Conservation (phyloP, 75 land plant genomes). For the Ceratopteris richardii region DNA sequence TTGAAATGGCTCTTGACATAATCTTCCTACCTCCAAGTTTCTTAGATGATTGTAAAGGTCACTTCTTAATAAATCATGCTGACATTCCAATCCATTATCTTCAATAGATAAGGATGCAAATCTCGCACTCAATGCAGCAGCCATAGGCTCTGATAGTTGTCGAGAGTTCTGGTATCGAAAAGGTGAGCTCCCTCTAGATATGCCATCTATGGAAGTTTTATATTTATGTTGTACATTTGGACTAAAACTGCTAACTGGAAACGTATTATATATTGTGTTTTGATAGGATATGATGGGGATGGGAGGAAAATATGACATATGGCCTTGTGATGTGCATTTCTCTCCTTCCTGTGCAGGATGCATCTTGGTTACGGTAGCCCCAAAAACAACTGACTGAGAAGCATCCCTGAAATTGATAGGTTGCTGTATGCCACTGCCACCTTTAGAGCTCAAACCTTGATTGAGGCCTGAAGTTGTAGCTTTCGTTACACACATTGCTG, state of each 20-base stretch:
- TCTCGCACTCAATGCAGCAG: conserved; percentile 3
- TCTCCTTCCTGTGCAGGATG: background rate
- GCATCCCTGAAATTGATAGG: background rate
- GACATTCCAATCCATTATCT: background rate
- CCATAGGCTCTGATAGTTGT: background rate
- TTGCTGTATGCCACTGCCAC: background rate
- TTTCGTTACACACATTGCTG: background rate
- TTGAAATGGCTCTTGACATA: conserved; percentile 8
- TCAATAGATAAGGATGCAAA: conserved; percentile 6
- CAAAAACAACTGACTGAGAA: conserved; percentile 1
- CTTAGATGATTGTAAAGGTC: conserved; percentile 9
- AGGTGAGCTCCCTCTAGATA: background rate
- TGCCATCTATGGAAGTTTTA: background rate
- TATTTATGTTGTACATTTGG: background rate
- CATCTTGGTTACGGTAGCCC: background rate
- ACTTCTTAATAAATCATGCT: conserved; percentile 8
- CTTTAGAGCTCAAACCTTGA: background rate
- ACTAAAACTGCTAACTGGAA: background rate
- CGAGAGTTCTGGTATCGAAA: background rate
- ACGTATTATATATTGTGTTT: background rate
- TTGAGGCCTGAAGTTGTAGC: background rate
- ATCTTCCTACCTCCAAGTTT: conserved; percentile 8
- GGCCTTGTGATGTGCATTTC: background rate
- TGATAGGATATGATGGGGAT: background rate
- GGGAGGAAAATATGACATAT: background rate